Evolutionary conservation across 2,329 filamentous ascomycete genomes (phyloP), one percentile per base, ranked within the genome.

Genomic region (Zopfia rhizophila): DNA sequence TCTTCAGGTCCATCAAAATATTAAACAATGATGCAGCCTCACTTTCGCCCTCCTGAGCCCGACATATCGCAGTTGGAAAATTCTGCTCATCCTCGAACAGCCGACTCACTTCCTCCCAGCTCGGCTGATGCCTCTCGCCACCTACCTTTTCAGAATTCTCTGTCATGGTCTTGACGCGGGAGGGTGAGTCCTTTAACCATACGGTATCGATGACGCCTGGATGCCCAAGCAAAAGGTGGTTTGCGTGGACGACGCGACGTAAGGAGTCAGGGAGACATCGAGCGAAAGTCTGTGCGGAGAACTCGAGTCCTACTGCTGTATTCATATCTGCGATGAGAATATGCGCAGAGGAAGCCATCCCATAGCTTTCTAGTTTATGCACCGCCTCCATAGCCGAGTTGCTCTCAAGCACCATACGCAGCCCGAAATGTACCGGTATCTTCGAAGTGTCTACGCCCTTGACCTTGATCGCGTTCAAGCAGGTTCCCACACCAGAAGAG

Each of bases 391-490:
- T 66, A 0, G 74, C 74, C 2, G 76, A 80, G 0, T 18, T 38
- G 19, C 77, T 79, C 38, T 87, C 83, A 2, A 88, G 65, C 4
- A 76, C 78, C 13, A 76, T 66, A 1, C 85, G 74, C 5, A 87
- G 72, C 0, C 81, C 83, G 5, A 88, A 70, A 58, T 88, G 85
- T n/a, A 84, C 79, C 0, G 85, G 84, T 3, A 87, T 56, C 6
- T 75, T 77, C 1, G 66, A 65, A 2, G 66, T 56, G 56, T 83
- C 75, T 35, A 85, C 77, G 1, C 83, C 82, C 2, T 76, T 74
- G 3, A 81, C 82, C 27, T 77, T 75, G 48, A 88, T 84, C 0
- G 84, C 85, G 49, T 88, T 88, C 7, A 87, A 71, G 30, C 79
- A 81, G 0, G 80, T 78, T 0, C 83, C 84, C 0, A 88, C 82